phyloP scores from a whole-genome alignment of 179 eudicot species.

The Silene coronaria region DNA sequence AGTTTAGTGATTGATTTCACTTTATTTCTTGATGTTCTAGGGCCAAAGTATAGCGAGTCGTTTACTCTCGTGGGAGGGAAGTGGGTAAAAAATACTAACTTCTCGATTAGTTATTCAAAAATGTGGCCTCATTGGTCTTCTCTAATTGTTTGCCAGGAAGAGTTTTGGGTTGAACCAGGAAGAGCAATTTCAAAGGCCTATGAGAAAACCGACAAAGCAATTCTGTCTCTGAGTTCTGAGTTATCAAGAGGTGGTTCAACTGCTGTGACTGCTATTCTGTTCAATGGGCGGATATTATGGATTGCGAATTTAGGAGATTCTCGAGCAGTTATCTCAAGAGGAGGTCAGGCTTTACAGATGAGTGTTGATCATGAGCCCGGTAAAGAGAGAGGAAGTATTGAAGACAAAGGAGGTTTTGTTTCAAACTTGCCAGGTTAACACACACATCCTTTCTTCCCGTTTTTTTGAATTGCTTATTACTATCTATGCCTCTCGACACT shows the following conservation, averaged over 20 bases:
- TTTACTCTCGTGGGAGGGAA: no score
- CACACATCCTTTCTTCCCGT: neutral
- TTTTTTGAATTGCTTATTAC: neutral
- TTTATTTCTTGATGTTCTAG: no score
- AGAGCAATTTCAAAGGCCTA: conserved; percentile 58
- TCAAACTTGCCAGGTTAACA: conserved; percentile 8
- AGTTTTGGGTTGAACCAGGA: conserved; percentile 61
- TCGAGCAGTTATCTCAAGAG: conserved; percentile 59
- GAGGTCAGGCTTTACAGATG: conserved; percentile 56
- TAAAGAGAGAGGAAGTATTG: conserved; percentile 32
- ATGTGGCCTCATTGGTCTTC: neutral
- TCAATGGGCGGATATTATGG: conserved; percentile 61
- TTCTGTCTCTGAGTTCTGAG: conserved; percentile 46
- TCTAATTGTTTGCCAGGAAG: conserved; percentile 29
- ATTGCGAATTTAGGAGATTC: conserved; percentile 79
- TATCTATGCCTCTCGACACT: neutral
- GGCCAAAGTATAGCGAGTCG: no score
- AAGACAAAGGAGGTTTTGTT: conserved; percentile 11
- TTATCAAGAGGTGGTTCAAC: conserved; percentile 77
- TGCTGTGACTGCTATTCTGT: conserved; percentile 74
- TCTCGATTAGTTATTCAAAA: neutral
- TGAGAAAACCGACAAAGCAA: conserved; percentile 50
- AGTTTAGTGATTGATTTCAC: no score
- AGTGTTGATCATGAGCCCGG: conserved; percentile 74
- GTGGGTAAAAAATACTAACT: no score